Base-by-base conservation (phyloP, 2,329 filamentous ascomycete genomes). In the Cladophialophora chaetospira region DNA sequence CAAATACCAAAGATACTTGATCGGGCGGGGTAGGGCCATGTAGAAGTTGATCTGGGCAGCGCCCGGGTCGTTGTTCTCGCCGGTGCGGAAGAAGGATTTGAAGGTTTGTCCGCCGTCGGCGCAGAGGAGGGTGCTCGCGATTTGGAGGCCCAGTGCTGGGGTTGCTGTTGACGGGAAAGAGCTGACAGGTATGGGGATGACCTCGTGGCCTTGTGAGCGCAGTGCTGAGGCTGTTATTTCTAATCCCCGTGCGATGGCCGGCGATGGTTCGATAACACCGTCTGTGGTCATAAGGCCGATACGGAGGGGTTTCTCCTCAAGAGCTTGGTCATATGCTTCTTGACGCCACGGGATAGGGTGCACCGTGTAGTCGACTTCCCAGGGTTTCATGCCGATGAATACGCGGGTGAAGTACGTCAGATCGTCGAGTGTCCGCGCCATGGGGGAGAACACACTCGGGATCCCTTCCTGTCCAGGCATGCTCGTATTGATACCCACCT, bases 391-490 rank as follows among this genome's bases (percentile, higher is more conserved):
- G 48, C 83, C 76, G 53, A 97, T 82, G 53, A 97, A 76, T 5
- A 85, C 82, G 50, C 85, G 84, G 3, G 89, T 89, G 71, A 97
- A 97, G 74, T 96, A 96, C 1, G 81, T 82, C 59, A 97, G 75
- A 68, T 97, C 92, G 61, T 86, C 82, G 57, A 96, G 74, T 0
- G 91, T 96, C 51, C 91, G 82, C 2, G 92, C 84, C 93, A 97
- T 97, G 4, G 92, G 92, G 56, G 89, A 93, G 74, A 92, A 96
- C 17, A 96, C 91, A 62, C 88, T 89, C 0, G 90, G 86, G 28
- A 97, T 85, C 0, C 91, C 92, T 69, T 97, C 93, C 70, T 97
- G 91, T 0, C 93, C 93, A 0, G 89, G 85, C 91, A 96, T 96
- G 66, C 88, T 92, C 0, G 92, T 96, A 60, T 83, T 83, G 70